phyloP scores from a whole-genome alignment of 2,329 filamentous ascomycete genomes.

The Aspergillus pseudoviridinutans region DNA sequence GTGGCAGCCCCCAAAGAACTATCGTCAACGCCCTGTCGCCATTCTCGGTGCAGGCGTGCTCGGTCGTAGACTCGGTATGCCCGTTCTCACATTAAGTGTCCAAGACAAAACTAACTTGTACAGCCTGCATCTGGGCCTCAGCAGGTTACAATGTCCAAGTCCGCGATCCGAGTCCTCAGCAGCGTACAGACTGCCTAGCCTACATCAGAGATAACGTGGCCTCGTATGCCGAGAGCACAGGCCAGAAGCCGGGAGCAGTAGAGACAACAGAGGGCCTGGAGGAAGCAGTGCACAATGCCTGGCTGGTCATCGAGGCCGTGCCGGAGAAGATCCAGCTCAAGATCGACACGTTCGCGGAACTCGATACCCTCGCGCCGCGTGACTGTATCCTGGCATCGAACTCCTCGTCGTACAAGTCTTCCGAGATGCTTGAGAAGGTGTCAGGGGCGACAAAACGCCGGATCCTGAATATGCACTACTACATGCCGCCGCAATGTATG shows the following conservation, averaged over 20 bases:
- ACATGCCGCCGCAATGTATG: slow-evolving; percentile 45
- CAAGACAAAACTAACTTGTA: neutral
- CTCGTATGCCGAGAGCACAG: slow-evolving; percentile 26
- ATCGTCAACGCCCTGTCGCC: slow-evolving; percentile 36
- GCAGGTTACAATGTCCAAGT: slow-evolving; percentile 28
- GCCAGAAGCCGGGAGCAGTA: slow-evolving; percentile 26
- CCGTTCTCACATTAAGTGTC: neutral
- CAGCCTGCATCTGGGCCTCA: slow-evolving; percentile 31
- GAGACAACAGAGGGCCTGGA: slow-evolving; percentile 36
- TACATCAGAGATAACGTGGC: slow-evolving; percentile 34
- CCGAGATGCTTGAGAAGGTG: slow-evolving; percentile 47
- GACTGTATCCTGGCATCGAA: slow-evolving; percentile 52
- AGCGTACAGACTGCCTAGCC: slow-evolving; percentile 23
- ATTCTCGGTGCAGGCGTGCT: slow-evolving; percentile 42
- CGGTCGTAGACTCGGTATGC: slow-evolving; percentile 37
- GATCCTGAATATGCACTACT: slow-evolving; percentile 51
- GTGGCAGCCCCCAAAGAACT: slow-evolving; percentile 25
- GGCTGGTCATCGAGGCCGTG: slow-evolving; percentile 54
- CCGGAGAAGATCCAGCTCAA: slow-evolving; percentile 51
- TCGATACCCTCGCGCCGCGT: slow-evolving; percentile 40
- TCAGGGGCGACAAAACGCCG: slow-evolving; percentile 33
- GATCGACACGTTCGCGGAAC: slow-evolving; percentile 45
- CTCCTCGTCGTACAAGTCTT: slow-evolving; percentile 51
- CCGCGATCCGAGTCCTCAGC: slow-evolving; percentile 30
- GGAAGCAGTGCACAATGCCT: slow-evolving; percentile 43